phyloP scores from a whole-genome alignment of 208 protist species.

The Leishmania guyanensis region DNA sequence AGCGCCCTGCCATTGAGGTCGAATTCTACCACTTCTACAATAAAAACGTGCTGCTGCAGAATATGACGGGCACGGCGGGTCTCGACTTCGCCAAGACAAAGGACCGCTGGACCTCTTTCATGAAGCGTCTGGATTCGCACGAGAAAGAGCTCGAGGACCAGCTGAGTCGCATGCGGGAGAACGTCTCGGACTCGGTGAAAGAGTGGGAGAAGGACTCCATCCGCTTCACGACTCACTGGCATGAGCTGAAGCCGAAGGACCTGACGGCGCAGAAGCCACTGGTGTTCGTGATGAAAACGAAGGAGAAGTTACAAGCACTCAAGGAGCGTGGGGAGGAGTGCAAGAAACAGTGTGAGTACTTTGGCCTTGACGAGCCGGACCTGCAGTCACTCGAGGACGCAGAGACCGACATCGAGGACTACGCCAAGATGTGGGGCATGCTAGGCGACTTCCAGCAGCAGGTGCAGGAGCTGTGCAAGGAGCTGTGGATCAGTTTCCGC shows the following conservation, averaged over 20 bases:
- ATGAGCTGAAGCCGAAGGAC: conserved; percentile 94
- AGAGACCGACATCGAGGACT: conserved; percentile 84
- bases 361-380: conserved; percentile 89
- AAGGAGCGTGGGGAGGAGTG: conserved; percentile 72
- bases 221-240: conserved; percentile 93
- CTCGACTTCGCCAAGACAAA: conserved; percentile 78
- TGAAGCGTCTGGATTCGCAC: conserved; percentile 92
- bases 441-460: conserved; percentile 88
- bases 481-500: conserved; percentile 95
- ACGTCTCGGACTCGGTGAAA: conserved; percentile 72
- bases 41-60: conserved; percentile 93
- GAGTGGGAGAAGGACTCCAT: conserved; percentile 84
- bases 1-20: conserved; percentile 81
- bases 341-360: conserved; percentile 91
- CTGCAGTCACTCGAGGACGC: conserved; percentile 80
- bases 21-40: conserved; percentile 93
- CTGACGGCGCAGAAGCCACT: conserved; percentile 71
- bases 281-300: conserved; percentile 79
- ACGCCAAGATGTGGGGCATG: conserved; percentile 87
- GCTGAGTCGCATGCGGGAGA: conserved; percentile 64
- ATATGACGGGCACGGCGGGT: conserved; percentile 76
- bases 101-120: conserved; percentile 76
- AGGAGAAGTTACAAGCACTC: conserved; percentile 81
- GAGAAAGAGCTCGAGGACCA: conserved; percentile 93
- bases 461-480: conserved; percentile 69